A percentile compares a stretch with the other conserved stretches of the same genome.
Conservation (phyloP, 352 stramenopile species). For the Aphanomyces stellatus region DNA sequence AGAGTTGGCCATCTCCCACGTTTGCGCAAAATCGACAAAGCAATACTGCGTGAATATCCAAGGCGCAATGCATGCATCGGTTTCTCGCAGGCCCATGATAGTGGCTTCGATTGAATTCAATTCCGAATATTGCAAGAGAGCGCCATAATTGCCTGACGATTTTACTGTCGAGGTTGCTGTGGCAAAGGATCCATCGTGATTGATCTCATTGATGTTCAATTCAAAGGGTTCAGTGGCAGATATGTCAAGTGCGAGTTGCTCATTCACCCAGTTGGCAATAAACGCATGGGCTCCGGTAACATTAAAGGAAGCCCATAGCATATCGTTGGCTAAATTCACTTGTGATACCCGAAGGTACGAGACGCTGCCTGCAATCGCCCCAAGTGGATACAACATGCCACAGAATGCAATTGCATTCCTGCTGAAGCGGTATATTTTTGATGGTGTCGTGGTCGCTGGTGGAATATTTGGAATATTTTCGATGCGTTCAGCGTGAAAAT, state of each 20-base stretch:
- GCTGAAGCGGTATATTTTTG: no score
- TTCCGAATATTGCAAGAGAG: background rate
- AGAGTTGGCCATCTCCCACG: slow-evolving; percentile 5
- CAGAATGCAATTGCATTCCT: no score
- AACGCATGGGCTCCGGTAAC: background rate
- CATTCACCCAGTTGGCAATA: background rate
- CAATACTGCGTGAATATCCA: slow-evolving; percentile 15
- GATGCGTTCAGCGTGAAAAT: background rate
- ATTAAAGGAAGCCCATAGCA: background rate
- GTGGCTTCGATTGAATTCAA: background rate
- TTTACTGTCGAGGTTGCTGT: background rate
- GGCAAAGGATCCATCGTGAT: background rate
- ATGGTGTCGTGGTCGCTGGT: no score
- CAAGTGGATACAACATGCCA: background rate
- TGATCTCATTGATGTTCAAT: background rate
- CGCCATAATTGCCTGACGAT: background rate
- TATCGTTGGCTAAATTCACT: background rate
- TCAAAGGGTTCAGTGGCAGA: background rate
- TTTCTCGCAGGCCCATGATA: background rate
- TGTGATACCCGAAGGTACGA: background rate
- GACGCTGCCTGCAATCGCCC: background rate
- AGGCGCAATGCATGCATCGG: background rate
- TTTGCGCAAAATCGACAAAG: slow-evolving; percentile 8
- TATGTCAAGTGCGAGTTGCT: background rate
- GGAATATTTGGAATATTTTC: no score